Base-by-base conservation (phyloP, 2,329 filamentous ascomycete species). In the Neopestalotiopsis sp. region DNA sequence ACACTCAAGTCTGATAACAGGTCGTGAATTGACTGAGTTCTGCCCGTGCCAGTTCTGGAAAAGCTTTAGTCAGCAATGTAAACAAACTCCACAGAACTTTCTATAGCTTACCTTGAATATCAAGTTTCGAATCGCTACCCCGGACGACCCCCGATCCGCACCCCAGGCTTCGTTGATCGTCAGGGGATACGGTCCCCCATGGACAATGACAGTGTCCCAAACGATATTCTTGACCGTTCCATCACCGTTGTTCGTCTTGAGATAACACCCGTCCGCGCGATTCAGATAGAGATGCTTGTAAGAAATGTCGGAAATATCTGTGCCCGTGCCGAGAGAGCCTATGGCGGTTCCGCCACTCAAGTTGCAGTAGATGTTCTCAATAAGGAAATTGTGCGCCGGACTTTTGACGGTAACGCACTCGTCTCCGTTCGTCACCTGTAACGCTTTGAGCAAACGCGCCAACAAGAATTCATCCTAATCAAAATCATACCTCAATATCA, bases 181-280 rank as follows among this genome's bases (percentile, higher is more conserved):
- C 30, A 89, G 79, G 13, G 82, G 84, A 79, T 89, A 90, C 2
- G 88, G 87, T 69, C 89, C 90, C 65, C 80, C 78, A 75, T 88
- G 86, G 53, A 88, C 88, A 74, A 88, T 87, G 76, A 90, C 90
- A 78, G 89, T 89, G 72, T 87, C 84, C 58, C 89, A 82, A 2
- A 82, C 72, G 17, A 82, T 79, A 71, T 89, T 83, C 58, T 81
- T 80, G 7, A 90, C 82, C 1, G 79, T 82, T 24, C 88, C 88
- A 68, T 76, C 81, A 45, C 88, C 88, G 58, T 88, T 88, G 72
- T 88, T 86, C 65, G 83, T 85, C 77, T 90, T 90, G 80, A 90
- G 84, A 86, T 62, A 42, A n/a, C 61, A 62, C 12, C 30, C 30
- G 61, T 62, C 61, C 1, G 61, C 61, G 4, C 38, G 30, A 40